A percentile compares a stretch with the other conserved stretches of the same genome.
Conservation (phyloP, 2,329 filamentous ascomycete genomes). For the Helicocarpus griseus region DNA sequence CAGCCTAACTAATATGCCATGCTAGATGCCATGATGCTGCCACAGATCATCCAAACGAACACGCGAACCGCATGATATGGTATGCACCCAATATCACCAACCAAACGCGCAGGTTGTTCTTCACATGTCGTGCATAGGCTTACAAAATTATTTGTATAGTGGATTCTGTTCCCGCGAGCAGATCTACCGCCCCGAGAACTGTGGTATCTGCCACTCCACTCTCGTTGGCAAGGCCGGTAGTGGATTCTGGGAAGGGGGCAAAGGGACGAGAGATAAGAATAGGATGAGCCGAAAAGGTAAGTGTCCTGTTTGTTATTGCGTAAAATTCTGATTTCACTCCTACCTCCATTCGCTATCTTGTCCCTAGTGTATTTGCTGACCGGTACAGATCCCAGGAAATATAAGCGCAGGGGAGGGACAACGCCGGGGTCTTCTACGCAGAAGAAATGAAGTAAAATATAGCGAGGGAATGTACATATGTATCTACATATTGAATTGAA, state of each 20-base stretch:
- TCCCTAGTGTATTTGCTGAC: not conserved
- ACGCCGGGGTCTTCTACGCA: constrained; percentile 14
- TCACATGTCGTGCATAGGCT: not conserved
- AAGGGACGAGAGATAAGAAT: constrained; percentile 62
- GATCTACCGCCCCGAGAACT: constrained; percentile 66
- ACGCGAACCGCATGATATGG: constrained; percentile 77
- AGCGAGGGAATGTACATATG: not conserved
- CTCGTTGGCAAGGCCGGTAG: constrained; percentile 57
- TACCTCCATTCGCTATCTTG: not conserved
- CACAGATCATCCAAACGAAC: constrained; percentile 66
- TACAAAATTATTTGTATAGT: constrained; percentile 16
- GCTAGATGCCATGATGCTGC: constrained; percentile 61
- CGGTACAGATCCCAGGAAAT: constrained; percentile 56
- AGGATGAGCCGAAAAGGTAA: constrained; percentile 61
- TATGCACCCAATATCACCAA: too few species aligned
- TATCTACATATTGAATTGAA: not conserved
- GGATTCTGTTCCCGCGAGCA: constrained; percentile 73
- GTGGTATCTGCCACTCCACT: constrained; percentile 59
- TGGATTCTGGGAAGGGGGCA: constrained; percentile 83
- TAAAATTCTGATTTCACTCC: not conserved
- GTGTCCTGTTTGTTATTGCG: constrained; percentile 5
- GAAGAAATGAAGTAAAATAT: not conserved
- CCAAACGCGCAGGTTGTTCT: not conserved
- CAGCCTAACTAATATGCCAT: constrained; percentile 3
- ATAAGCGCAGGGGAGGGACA: constrained; percentile 48